These are phyloP conservation scores for Asterochloris sp. DNA, from an alignment of 139 green algal species.

Conservation along the genomic window DNA sequence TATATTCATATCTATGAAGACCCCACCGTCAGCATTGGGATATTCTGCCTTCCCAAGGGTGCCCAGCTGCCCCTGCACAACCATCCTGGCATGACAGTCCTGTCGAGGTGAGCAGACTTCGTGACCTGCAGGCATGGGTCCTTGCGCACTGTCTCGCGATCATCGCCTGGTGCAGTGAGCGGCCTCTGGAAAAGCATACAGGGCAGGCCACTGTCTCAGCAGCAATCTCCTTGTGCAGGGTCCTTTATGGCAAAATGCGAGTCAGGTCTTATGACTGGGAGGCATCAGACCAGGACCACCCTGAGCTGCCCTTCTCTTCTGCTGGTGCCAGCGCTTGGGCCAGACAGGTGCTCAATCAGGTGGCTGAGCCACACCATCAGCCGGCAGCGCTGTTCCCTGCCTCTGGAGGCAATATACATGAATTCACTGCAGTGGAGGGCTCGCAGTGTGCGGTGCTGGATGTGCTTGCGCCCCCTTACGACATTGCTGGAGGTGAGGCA, in stretches of 20 bases:
- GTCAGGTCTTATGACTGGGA: constrained; percentile 31
- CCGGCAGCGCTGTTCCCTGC: constrained; percentile 56
- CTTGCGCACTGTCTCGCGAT: neutral
- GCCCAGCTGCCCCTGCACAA: constrained; percentile 86
- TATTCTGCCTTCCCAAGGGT: constrained; percentile 76
- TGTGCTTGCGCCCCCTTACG: constrained; percentile 86
- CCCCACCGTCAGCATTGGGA: constrained; percentile 67
- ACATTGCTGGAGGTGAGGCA: constrained; percentile 7
- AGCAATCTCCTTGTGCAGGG: constrained; percentile 34
- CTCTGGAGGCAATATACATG: constrained; percentile 87
- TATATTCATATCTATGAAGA: constrained; percentile 88
- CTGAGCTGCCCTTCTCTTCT: neutral
- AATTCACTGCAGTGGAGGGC: constrained; percentile 68
- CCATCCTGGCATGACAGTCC: constrained; percentile 76
- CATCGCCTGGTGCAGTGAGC: neutral
- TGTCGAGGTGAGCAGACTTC: constrained; percentile 41
- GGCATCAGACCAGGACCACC: neutral
- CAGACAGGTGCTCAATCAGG: neutral
- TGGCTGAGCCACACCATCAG: constrained; percentile 9
- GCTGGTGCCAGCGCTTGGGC: constrained; percentile 1
- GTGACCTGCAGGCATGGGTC: neutral
- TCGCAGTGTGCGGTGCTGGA: constrained; percentile 87
- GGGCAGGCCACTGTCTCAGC: neutral
- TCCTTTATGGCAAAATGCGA: constrained; percentile 82
- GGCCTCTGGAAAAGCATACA: neutral